Conservation (phyloP, 768 basidiomycete species). For the Daedaleopsis sinensis region DNA sequence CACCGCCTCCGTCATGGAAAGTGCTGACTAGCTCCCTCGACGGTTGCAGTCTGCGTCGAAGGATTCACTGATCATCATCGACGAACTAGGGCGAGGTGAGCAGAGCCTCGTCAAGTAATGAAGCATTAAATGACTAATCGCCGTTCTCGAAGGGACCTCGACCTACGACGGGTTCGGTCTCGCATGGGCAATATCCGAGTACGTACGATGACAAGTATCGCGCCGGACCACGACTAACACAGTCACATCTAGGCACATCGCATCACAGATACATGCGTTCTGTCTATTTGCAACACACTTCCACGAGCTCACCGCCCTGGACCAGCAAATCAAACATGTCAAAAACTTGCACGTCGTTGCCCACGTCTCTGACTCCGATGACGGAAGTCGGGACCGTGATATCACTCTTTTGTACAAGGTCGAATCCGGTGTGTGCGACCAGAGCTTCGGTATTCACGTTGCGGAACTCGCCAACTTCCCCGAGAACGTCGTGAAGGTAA, state of each 20-base stretch:
- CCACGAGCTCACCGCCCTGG: constrained; percentile 92
- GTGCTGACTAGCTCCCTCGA: background rate
- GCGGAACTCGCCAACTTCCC: constrained; percentile 98
- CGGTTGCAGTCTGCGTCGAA: constrained; percentile 77
- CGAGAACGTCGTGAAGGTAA: constrained; percentile 85
- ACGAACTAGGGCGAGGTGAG: constrained; percentile 90
- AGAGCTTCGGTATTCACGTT: constrained; percentile 98
- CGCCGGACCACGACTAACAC: background rate
- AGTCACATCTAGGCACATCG: constrained; percentile 71
- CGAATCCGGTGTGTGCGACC: constrained; percentile 88
- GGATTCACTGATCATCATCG: constrained; percentile 95
- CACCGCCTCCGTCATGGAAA: background rate
- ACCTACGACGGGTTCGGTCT: constrained; percentile 98
- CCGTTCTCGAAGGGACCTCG: constrained; percentile 69
- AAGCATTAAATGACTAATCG: background rate
- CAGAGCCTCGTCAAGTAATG: background rate
- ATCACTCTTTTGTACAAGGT: constrained; percentile 82
- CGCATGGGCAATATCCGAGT: constrained; percentile 99
- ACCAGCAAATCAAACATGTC: constrained; percentile 84
- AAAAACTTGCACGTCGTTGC: constrained; percentile 97
- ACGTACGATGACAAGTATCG: constrained; percentile 25
- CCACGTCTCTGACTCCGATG: constrained; percentile 66
- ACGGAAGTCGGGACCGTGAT: constrained; percentile 56
- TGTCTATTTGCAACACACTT: constrained; percentile 98
- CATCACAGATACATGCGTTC: constrained; percentile 88